Conservation (phyloP, 371 early-diverging fungal species). For the Mortierella sp. region DNA sequence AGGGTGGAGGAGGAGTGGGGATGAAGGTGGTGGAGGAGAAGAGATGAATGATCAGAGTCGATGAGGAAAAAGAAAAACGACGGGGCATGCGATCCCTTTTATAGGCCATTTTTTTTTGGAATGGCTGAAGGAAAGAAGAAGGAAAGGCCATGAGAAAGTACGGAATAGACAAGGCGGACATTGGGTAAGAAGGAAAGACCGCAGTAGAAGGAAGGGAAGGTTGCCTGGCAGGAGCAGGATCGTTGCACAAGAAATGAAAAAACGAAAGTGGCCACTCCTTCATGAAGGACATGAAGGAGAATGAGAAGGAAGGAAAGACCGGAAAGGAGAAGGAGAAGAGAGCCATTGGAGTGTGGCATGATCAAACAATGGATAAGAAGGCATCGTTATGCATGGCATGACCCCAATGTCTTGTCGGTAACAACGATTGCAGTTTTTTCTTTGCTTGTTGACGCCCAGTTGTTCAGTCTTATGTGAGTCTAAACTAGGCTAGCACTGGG, state of each 20-base stretch:
- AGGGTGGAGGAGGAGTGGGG: background rate
- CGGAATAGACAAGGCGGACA: background rate
- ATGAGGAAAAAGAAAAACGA: constrained; percentile 4
- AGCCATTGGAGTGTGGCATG: background rate
- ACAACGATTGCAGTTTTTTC: background rate
- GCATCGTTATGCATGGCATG: background rate
- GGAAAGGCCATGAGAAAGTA: background rate
- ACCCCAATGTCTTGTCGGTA: background rate
- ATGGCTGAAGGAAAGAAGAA: background rate
- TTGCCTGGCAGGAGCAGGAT: too few relatives aligned
- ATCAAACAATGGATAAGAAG: background rate
- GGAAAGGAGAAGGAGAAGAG: background rate
- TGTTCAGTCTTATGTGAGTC: background rate
- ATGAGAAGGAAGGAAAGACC: background rate
- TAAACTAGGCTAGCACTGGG: background rate
- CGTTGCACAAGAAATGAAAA: background rate
- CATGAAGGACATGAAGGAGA: background rate
- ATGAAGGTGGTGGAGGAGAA: background rate
- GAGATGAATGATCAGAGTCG: constrained; percentile 4
- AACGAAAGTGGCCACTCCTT: background rate
- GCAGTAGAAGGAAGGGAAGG: background rate
- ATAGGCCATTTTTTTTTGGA: background rate
- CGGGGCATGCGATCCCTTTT: background rate
- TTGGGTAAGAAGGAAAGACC: background rate
- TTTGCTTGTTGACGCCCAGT: background rate